These are phyloP conservation scores for Pinus albicaulis DNA, from an alignment of 75 land plant species.

Conservation along the genomic window DNA sequence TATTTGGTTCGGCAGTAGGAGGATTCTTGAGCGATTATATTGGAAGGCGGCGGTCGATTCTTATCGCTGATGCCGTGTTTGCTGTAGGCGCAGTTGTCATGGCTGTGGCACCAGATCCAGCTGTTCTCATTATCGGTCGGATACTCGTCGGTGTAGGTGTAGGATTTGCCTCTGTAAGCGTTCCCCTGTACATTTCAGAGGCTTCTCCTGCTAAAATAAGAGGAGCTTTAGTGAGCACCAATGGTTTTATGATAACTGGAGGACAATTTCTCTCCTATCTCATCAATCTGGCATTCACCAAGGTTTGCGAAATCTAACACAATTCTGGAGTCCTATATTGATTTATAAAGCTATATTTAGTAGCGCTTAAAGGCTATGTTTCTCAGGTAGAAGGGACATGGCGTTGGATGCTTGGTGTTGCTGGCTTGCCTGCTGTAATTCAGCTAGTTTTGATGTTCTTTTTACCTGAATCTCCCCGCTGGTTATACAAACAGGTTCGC, in stretches of 20 bases:
- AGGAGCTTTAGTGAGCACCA: slow-evolving; percentile 82
- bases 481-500: slow-evolving; percentile 56
- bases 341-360: not conserved
- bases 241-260: slow-evolving; percentile 76
- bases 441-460: slow-evolving; percentile 61
- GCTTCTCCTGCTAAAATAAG: slow-evolving; percentile 80
- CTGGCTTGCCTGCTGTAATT: slow-evolving; percentile 65
- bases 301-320: slow-evolving; percentile 23
- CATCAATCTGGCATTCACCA: slow-evolving; percentile 75
- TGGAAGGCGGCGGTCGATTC: slow-evolving; percentile 58
- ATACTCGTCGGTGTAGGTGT: slow-evolving; percentile 77
- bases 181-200: slow-evolving; percentile 86
- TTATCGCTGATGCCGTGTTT: slow-evolving; percentile 62
- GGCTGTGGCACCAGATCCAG: slow-evolving; percentile 58
- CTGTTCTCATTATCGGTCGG: slow-evolving; percentile 64
- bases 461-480: slow-evolving; percentile 87
- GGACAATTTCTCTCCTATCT: slow-evolving; percentile 81
- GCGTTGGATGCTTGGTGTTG: slow-evolving; percentile 89
- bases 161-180: slow-evolving; percentile 81
- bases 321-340: not conserved
- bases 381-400: slow-evolving; percentile 73
- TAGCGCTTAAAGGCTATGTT: not conserved
- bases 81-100: slow-evolving; percentile 73
- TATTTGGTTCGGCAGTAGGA: slow-evolving; percentile 72
- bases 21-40: slow-evolving; percentile 61